Evolutionary conservation across 805 yeast species (phyloP).

Genomic region (Saturnispora saitoi): DNA sequence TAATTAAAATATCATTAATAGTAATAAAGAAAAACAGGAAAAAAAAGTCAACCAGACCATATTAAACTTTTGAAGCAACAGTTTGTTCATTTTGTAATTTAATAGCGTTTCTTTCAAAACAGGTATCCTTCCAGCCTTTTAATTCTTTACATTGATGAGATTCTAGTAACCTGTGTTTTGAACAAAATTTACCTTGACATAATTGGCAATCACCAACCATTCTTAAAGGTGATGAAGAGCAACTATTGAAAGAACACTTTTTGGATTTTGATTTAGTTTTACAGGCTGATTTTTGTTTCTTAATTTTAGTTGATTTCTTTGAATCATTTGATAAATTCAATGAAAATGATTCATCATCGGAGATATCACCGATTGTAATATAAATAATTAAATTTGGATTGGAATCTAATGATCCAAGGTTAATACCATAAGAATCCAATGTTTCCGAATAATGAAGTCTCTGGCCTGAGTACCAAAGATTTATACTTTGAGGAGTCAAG

Average conservation of each 20-base stretch:
- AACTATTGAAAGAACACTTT: constrained; percentile 45
- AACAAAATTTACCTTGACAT: constrained; percentile 79
- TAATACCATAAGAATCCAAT: constrained; percentile 24
- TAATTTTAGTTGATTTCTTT: background rate
- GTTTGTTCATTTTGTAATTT: constrained; percentile 81
- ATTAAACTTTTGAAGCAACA: constrained; percentile 56
- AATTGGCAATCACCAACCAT: constrained; percentile 78
- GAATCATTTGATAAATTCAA: background rate
- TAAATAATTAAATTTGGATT: constrained; percentile 22
- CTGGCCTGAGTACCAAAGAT: constrained; percentile 29
- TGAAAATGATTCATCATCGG: background rate
- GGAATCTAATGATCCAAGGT: constrained; percentile 11
- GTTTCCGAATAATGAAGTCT: constrained; percentile 23
- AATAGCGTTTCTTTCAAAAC: constrained; percentile 77
- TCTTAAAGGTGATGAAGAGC: constrained; percentile 56
- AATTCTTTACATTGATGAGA: constrained; percentile 76
- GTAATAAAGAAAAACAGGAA: no score
- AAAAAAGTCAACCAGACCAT: no score
- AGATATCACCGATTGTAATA: constrained; percentile 21
- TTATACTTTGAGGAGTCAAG: constrained; percentile 13
- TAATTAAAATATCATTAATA: background rate
- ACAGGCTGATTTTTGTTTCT: constrained; percentile 15
- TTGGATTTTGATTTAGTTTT: constrained; percentile 34
- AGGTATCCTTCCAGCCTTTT: constrained; percentile 69
- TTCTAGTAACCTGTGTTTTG: constrained; percentile 79